These are phyloP conservation scores for Uronychia setigera DNA, from an alignment of 73 alveolate species.

Conservation along the genomic window DNA sequence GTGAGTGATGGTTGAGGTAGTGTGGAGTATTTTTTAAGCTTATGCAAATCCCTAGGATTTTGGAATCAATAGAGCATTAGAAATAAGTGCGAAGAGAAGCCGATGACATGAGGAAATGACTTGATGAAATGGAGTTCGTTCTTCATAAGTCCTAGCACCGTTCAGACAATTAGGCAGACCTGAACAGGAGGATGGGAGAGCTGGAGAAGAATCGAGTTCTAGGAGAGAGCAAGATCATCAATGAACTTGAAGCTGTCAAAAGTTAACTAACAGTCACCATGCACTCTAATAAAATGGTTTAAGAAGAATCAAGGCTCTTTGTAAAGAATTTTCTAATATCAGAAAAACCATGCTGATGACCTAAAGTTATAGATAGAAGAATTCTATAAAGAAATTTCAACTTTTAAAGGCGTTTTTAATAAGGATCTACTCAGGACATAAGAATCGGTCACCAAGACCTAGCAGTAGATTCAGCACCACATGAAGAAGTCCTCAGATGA, in stretches of 20 bases:
- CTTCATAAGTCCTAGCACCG: not conserved
- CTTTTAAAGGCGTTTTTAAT: not conserved
- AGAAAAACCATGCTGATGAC: not conserved
- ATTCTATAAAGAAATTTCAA: not conserved
- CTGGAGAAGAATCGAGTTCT: not conserved
- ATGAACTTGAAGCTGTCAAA: not conserved
- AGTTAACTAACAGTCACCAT: not conserved
- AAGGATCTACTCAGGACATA: not conserved
- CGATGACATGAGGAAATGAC: slow-evolving; percentile 1
- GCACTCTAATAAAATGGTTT: not conserved
- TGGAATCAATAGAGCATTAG: not conserved
- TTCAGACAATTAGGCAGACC: not conserved
- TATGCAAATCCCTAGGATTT: too few relatives aligned
- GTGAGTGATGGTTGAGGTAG: too few relatives aligned
- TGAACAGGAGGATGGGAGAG: slow-evolving; percentile 1
- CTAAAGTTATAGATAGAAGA: not conserved
- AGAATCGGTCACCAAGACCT: not conserved
- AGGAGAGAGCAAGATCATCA: not conserved
- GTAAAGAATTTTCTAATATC: not conserved
- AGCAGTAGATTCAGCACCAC: not conserved
- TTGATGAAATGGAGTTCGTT: not conserved
- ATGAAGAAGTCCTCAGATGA: not conserved
- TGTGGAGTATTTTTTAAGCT: too few relatives aligned
- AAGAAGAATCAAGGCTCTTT: not conserved
- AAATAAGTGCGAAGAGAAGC: not conserved